Evolutionary conservation across 208 protist genomes (phyloP), one percentile per base, ranked within the genome.

Genomic region (Acanthamoeba lenticulata): DNA sequence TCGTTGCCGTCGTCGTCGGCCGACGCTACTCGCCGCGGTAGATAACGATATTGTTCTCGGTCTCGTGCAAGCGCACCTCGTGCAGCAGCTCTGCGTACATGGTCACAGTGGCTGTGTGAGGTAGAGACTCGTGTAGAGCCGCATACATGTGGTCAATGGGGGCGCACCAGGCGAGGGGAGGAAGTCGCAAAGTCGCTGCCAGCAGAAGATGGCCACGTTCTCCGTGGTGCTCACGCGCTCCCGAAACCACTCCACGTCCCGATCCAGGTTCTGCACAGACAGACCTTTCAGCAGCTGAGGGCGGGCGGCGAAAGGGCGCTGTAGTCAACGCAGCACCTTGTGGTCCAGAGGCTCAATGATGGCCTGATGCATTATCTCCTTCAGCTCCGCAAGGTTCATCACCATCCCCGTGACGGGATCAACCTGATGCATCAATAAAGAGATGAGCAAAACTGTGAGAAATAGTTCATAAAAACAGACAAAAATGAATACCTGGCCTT

Each of bases 341-440:
- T 92, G 86, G n/a, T 92, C 86, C 6, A 92, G 86, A 32, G 91
- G 55, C 3, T n/a, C 45, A 42, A 44, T 7, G 24, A 94, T 15
- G 38, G 55, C 42, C 62, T 65, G 34, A n/a, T 81, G 32, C 57
- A 96, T 95, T 34, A 55, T 65, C n/a, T 74, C 5, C 57, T 96
- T 96, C 1, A 96, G 79, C 57, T 96, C 95, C 13, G 45, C 79
- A 34, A 96, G 67, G 52, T 96, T 96, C 27, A 96, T 94, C 5
- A 96, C 94, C 95, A 96, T 96, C 0, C 95, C 95, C 9, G 95
- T 96, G 13, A 49, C 36, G 1, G 55, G 32, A 62, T 95, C 90
- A 24, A 96, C 86, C 94, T 81, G 36, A 38, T 72, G 62, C 27
- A 72, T 2, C 2, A 38, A 72, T 32, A n/a, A 21, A 60, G 52